A percentile compares a stretch with the other conserved stretches of the same genome.
phyloP scores from a whole-genome alignment of 305 asterid species.

The Solanum hybrid region DNA sequence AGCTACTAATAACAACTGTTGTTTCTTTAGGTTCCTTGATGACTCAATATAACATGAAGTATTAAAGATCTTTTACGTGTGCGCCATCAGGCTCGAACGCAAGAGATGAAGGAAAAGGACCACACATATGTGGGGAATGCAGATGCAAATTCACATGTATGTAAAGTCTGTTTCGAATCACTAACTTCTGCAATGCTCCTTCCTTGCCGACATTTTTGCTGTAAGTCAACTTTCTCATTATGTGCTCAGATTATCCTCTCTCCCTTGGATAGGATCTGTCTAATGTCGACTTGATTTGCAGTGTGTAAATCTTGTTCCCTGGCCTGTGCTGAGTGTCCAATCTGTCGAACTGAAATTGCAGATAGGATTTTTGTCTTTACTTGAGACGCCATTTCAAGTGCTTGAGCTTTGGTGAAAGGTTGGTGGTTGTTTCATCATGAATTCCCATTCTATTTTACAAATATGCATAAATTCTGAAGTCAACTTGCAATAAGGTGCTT shows the following conservation, averaged over 20 bases:
- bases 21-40: not conserved
- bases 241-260: not conserved
- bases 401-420: not conserved
- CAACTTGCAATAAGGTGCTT: not conserved
- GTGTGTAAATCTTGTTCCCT: conserved; percentile 95
- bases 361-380: conserved; percentile 93
- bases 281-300: conserved; percentile 30
- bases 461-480: not conserved
- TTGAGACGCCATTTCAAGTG: conserved; percentile 29
- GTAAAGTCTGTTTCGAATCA: conserved; percentile 96
- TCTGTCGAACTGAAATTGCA: conserved; percentile 72
- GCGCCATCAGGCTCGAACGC: conserved; percentile 69
- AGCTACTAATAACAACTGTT: not conserved
- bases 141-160: conserved; percentile 69
- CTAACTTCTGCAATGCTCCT: conserved; percentile 91
- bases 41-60: not conserved
- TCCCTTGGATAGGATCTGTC: not conserved
- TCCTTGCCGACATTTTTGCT: conserved; percentile 96
- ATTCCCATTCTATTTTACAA: not conserved
- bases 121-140: conserved; percentile 58
- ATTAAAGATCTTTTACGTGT: conserved; percentile 7
- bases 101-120: conserved; percentile 94
- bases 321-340: conserved; percentile 92
- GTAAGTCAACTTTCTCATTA: conserved; percentile 37
- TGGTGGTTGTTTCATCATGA: not conserved